Evolutionary conservation across 176 grass and related monocot species (phyloP).

Genomic region (Panicum miliaceum): DNA sequence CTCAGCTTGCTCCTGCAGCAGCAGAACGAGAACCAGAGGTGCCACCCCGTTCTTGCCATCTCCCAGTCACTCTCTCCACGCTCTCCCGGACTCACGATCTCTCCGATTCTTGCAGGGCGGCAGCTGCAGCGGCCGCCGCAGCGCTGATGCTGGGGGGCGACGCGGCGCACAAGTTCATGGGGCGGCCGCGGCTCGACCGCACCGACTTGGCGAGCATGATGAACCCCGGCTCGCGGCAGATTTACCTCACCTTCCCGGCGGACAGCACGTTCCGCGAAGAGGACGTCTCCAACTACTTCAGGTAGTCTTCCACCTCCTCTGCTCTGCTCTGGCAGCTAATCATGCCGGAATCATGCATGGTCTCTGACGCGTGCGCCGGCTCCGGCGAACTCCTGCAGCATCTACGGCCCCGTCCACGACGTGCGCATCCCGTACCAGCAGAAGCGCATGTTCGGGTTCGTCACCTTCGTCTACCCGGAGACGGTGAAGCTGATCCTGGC

Average conservation of each 20-base stretch:
- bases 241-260: constrained; percentile 99
- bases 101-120: constrained; percentile 50
- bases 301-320: constrained; percentile 34
- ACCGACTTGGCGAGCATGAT: constrained; percentile 69
- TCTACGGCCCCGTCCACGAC: constrained; percentile 96
- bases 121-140: constrained; percentile 60
- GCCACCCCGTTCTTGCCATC: neutral
- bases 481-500: constrained; percentile 97
- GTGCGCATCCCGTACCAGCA: constrained; percentile 98
- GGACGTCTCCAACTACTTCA: constrained; percentile 98
- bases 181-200: constrained; percentile 61
- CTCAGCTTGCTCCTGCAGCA: constrained; percentile 81
- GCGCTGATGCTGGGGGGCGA: constrained; percentile 84
- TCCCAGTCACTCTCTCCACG: neutral
- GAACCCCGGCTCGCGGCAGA: constrained; percentile 89
- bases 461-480: constrained; percentile 97
- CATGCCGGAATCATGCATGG: neutral
- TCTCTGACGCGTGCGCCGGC: neutral
- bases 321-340: neutral
- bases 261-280: constrained; percentile 98
- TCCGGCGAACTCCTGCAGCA: constrained; percentile 49
- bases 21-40: constrained; percentile 95
- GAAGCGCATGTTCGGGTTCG: constrained; percentile 99
- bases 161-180: constrained; percentile 84
- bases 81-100: neutral